These are phyloP conservation scores for Hondaea fermentalgiana DNA, from an alignment of 108 stramenopile genomes.

Conservation along the genomic window DNA sequence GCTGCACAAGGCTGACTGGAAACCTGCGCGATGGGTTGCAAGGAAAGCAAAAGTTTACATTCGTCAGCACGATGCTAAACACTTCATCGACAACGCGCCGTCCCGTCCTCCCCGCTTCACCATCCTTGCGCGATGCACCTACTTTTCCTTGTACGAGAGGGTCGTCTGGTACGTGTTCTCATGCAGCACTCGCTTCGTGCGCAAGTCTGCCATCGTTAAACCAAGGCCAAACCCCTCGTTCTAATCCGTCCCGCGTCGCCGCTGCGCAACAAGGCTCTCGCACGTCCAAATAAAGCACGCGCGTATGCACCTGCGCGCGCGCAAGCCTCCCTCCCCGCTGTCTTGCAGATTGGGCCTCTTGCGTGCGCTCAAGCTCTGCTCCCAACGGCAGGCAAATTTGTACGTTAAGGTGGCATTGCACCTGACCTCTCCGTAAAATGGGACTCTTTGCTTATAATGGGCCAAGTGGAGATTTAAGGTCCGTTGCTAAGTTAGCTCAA, in stretches of 20 bases:
- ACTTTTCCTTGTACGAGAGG: conserved; percentile 4
- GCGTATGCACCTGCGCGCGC: too few relatives aligned
- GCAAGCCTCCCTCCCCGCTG: too few relatives aligned
- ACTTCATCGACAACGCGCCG: not conserved
- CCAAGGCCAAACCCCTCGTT: not conserved
- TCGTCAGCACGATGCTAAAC: not conserved
- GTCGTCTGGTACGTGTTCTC: conserved; percentile 12
- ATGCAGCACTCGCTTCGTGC: not conserved
- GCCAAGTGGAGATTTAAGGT: too few relatives aligned
- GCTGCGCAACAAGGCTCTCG: not conserved
- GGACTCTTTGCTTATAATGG: too few relatives aligned
- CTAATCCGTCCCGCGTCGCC: not conserved
- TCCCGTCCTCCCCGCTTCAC: not conserved
- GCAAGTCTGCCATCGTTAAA: not conserved
- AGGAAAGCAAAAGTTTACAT: not conserved
- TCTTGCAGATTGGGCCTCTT: too few relatives aligned
- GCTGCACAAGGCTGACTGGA: not conserved
- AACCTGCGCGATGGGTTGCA: not conserved
- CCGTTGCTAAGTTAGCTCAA: too few relatives aligned
- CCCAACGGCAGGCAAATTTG: too few relatives aligned
- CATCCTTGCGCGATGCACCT: not conserved
- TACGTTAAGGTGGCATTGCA: too few relatives aligned
- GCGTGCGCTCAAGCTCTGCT: too few relatives aligned
- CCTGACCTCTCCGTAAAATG: too few relatives aligned
- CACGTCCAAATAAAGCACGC: too few relatives aligned